Conservation (phyloP, 352 stramenopile genomes). For the Pythium dissimile region DNA sequence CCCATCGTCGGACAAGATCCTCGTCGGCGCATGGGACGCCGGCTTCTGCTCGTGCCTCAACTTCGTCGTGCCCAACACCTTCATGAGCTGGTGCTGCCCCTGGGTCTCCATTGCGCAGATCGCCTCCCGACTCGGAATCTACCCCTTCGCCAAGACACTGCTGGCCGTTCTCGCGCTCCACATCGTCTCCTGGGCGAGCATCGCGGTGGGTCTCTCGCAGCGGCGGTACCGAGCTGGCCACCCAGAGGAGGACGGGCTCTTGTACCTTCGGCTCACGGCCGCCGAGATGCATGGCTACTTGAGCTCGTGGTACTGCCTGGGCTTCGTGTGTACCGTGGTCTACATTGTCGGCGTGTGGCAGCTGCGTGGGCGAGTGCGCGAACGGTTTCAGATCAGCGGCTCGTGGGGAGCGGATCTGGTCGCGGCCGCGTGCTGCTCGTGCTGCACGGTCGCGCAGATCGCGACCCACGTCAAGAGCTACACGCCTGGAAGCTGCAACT, state of each 20-base stretch:
- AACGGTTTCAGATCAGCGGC: constrained; percentile 53
- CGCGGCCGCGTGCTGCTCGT: constrained; percentile 35
- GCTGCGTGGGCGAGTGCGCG: constrained; percentile 34
- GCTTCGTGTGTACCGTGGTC: constrained; percentile 17
- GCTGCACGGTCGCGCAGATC: constrained; percentile 61
- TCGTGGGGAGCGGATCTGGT: constrained; percentile 31
- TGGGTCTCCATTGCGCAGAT: constrained; percentile 61
- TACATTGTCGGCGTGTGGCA: constrained; percentile 29
- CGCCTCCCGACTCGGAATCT: constrained; percentile 38
- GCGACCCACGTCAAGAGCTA: constrained; percentile 61
- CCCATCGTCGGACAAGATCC: constrained; percentile 1
- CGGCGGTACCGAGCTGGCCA: not conserved
- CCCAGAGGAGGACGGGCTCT: not conserved
- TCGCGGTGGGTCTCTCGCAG: constrained; percentile 16
- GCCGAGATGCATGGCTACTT: constrained; percentile 2
- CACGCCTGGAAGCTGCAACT: constrained; percentile 42
- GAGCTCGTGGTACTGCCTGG: constrained; percentile 22
- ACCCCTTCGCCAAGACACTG: constrained; percentile 36
- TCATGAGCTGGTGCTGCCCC: constrained; percentile 48
- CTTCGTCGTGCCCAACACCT: constrained; percentile 40
- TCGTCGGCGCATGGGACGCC: constrained; percentile 26
- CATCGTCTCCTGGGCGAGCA: not conserved
- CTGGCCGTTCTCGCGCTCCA: constrained; percentile 29
- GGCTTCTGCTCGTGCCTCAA: constrained; percentile 44
- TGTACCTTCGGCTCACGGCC: constrained; percentile 5